Conservation (phyloP, 805 yeast species). For the Schwanniomyces occidentalis region DNA sequence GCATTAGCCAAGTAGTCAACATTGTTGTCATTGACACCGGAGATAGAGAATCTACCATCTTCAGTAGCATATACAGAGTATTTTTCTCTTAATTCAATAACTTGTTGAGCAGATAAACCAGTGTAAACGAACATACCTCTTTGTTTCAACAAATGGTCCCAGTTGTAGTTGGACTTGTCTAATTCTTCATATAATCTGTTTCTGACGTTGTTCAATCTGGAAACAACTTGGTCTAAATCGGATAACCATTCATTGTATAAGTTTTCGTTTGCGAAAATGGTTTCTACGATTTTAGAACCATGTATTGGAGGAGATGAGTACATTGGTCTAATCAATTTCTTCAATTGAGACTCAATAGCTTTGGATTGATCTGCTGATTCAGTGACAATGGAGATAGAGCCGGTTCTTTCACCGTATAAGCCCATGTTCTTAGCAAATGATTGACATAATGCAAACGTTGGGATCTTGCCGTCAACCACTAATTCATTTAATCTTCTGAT, state of each 20-base stretch:
- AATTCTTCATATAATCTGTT: conserved; percentile 59
- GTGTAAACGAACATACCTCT: conserved; percentile 97
- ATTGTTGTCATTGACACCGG: conserved; percentile 81
- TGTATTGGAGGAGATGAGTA: conserved; percentile 94
- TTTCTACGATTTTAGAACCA: conserved; percentile 86
- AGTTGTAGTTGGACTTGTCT: conserved; percentile 61
- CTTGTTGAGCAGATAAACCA: conserved; percentile 73
- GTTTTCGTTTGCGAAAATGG: conserved; percentile 60
- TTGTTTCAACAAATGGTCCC: conserved; percentile 87
- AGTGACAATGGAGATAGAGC: conserved; percentile 69
- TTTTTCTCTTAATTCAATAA: conserved; percentile 64
- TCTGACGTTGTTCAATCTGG: conserved; percentile 76
- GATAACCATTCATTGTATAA: conserved; percentile 74
- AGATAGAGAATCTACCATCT: conserved; percentile 89
- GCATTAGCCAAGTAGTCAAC: conserved; percentile 72
- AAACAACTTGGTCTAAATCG: conserved; percentile 78
- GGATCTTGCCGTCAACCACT: conserved; percentile 50
- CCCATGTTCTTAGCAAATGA: conserved; percentile 52
- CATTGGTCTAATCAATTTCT: conserved; percentile 79
- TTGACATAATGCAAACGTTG: conserved; percentile 55
- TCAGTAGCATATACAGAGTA: conserved; percentile 81
- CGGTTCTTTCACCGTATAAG: conserved; percentile 59
- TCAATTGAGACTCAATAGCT: conserved; percentile 75
- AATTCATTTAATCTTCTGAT: conserved; percentile 47
- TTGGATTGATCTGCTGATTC: conserved; percentile 52